A percentile compares a stretch with the other conserved stretches of the same genome.
Evolutionary conservation across 495 filamentous ascomycete species (phyloP).

Genomic region (Achaetomiella virescens): DNA sequence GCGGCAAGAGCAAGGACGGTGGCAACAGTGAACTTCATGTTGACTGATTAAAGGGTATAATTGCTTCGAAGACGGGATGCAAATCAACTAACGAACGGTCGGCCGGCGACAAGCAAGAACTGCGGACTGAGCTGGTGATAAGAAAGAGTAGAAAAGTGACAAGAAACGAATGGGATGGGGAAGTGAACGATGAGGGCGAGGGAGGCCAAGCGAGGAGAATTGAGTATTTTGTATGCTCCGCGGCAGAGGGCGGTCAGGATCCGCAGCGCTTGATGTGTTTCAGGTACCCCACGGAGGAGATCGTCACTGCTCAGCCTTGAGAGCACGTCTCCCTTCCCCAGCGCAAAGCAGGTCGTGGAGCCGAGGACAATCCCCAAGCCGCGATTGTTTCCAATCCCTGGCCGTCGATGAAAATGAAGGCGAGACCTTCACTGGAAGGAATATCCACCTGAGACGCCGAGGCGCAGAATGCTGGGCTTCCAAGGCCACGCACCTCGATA

Average conservation of each 20-base stretch:
- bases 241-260: slow-evolving; percentile 21
- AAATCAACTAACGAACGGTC: slow-evolving; percentile 17
- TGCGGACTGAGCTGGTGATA: background rate
- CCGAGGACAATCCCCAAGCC: background rate
- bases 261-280: slow-evolving; percentile 24
- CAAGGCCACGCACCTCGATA: background rate
- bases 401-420: background rate
- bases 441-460: slow-evolving; percentile 4
- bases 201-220: slow-evolving; percentile 13
- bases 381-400: background rate
- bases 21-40: slow-evolving; percentile 47
- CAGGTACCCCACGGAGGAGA: slow-evolving; percentile 9
- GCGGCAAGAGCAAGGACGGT: slow-evolving; percentile 42
- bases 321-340: background rate
- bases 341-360: background rate
- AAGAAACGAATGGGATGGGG: slow-evolving; percentile 20
- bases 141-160: slow-evolving; percentile 11
- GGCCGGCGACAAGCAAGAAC: slow-evolving; percentile 25
- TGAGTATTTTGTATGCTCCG: slow-evolving; percentile 34
- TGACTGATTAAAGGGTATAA: slow-evolving; percentile 24
- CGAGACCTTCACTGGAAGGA: background rate
- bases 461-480: background rate
- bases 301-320: slow-evolving; percentile 3
- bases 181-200: slow-evolving; percentile 20
- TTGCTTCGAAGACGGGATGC: slow-evolving; percentile 14